These are phyloP conservation scores for Candida sanyaensis DNA, from an alignment of 1,139 yeast species.

Conservation along the genomic window DNA sequence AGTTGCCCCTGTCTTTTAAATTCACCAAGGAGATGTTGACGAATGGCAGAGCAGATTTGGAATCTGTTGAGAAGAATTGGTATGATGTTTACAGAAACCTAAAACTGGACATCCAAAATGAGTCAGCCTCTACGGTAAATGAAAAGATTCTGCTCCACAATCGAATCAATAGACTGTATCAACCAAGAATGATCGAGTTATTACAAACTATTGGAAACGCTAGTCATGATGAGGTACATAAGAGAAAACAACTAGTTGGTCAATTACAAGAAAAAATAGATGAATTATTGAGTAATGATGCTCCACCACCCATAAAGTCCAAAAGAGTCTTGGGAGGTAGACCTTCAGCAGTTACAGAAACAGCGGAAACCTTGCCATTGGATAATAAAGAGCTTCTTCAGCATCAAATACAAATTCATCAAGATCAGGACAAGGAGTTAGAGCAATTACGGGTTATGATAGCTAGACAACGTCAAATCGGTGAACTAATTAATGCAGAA, in stretches of 20 bases:
- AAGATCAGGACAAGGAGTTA: conserved; percentile 67
- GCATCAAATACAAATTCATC: conserved; percentile 60
- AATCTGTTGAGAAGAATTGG: conserved; percentile 33
- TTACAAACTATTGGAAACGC: conserved; percentile 20
- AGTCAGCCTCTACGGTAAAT: conserved; percentile 15
- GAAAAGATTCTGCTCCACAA: conserved; percentile 24
- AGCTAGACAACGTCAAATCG: conserved; percentile 69
- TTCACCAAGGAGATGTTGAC: conserved; percentile 13
- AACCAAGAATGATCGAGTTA: conserved; percentile 29
- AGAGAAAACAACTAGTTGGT: conserved; percentile 25
- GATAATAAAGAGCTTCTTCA: conserved; percentile 63
- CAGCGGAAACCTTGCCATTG: conserved; percentile 58
- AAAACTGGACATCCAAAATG: conserved; percentile 31
- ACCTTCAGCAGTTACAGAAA: conserved; percentile 46
- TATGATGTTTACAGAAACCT: conserved; percentile 35
- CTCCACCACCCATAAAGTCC: not conserved
- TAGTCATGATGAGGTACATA: conserved; percentile 19
- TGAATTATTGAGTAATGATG: conserved; percentile 7
- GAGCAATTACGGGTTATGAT: conserved; percentile 59
- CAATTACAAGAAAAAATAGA: conserved; percentile 22
- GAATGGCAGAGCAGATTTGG: conserved; percentile 13
- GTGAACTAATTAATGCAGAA: conserved; percentile 74
- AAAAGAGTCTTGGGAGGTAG: conserved; percentile 49
- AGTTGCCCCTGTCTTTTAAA: conserved; percentile 39
- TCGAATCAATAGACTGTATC: conserved; percentile 22